These are phyloP conservation scores for Trichoderma atrobrunneum DNA, from an alignment of 2,329 filamentous ascomycete species.

Conservation along the genomic window DNA sequence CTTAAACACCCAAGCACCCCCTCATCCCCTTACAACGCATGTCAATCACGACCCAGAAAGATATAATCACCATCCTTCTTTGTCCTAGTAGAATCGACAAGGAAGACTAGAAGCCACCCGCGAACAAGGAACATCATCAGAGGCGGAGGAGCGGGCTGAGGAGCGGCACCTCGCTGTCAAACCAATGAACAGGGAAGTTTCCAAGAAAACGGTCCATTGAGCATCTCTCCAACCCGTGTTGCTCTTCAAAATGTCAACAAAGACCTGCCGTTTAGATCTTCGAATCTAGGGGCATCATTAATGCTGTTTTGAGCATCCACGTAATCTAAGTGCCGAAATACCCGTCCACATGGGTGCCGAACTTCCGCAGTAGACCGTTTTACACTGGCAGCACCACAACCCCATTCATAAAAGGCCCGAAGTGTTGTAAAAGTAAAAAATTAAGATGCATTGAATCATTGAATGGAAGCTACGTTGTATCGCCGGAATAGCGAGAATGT, in stretches of 20 bases:
- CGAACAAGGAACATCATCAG: not conserved
- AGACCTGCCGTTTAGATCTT: slow-evolving; percentile 13
- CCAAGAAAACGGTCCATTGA: slow-evolving; percentile 1
- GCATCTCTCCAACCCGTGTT: not conserved
- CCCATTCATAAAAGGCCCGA: slow-evolving; percentile 14
- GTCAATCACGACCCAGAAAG: not conserved
- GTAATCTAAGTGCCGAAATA: slow-evolving; percentile 11
- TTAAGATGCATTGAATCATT: not conserved
- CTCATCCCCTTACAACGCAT: not conserved
- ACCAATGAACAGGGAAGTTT: not conserved
- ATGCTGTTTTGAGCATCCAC: not conserved
- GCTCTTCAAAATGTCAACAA: not conserved
- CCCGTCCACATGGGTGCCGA: slow-evolving; percentile 12
- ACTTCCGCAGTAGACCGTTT: slow-evolving; percentile 10
- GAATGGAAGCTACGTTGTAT: not conserved
- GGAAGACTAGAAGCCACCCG: not conserved
- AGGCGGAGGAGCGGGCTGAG: not conserved
- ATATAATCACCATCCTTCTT: slow-evolving; percentile 14
- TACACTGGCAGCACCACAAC: not conserved
- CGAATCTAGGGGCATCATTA: not conserved
- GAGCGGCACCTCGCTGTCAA: not conserved
- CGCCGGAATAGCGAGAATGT: not conserved
- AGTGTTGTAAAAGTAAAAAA: not conserved
- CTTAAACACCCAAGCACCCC: not conserved
- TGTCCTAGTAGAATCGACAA: not conserved